These are phyloP conservation scores for Jatropha podagrica DNA, from an alignment of 441 rosid genomes.

Conservation along the genomic window DNA sequence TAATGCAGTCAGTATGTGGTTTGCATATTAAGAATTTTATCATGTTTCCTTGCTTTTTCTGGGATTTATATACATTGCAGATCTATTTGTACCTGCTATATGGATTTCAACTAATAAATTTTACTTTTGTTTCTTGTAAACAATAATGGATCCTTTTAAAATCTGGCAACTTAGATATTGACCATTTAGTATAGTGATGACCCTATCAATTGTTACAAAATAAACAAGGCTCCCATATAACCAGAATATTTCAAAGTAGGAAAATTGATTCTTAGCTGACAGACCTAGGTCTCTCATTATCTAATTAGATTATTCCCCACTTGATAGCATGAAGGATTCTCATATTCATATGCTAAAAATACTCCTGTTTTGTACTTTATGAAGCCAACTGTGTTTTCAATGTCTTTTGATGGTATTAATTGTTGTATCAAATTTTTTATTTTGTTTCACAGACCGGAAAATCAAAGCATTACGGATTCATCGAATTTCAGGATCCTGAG, in stretches of 20 bases:
- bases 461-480: constrained; percentile 90
- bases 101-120: neutral
- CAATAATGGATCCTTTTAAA: neutral
- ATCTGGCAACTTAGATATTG: neutral
- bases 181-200: too few species aligned
- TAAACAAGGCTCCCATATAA: neutral
- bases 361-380: neutral
- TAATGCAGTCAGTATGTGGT: neutral
- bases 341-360: neutral
- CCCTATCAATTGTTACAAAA: neutral
- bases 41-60: neutral
- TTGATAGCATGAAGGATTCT: neutral
- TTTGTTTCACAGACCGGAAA: constrained; percentile 72
- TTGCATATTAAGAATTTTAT: neutral
- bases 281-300: neutral
- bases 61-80: neutral
- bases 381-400: neutral
- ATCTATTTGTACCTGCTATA: neutral
- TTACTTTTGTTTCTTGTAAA: neutral
- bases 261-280: neutral
- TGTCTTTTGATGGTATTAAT: neutral
- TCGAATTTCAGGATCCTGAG: constrained; percentile 80
- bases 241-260: neutral
- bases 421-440: neutral
- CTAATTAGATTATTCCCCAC: neutral